Evolutionary conservation across 2,329 filamentous ascomycete species (phyloP).

Genomic region (Pseudocercospora musae): DNA sequence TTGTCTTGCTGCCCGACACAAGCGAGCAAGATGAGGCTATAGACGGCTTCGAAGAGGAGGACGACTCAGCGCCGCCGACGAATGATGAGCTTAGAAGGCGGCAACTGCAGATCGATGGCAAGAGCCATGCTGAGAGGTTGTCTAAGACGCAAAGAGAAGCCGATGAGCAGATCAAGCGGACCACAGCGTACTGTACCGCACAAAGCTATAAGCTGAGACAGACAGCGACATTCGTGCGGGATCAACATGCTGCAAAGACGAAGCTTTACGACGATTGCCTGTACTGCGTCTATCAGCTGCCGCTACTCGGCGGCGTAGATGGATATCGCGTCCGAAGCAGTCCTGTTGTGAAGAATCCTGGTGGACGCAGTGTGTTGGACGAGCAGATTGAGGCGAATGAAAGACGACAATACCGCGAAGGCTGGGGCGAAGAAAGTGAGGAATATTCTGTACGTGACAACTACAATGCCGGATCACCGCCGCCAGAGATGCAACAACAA

Average conservation of each 20-base stretch:
- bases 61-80: conserved; percentile 56
- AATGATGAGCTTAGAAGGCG: conserved; percentile 67
- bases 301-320: conserved; percentile 77
- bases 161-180: conserved; percentile 67
- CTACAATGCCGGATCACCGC: conserved; percentile 17
- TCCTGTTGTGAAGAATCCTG: conserved; percentile 86
- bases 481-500: conserved; percentile 14
- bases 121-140: conserved; percentile 90
- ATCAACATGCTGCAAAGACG: conserved; percentile 83
- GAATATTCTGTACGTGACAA: conserved; percentile 45
- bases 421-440: conserved; percentile 81
- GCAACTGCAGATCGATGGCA: conserved; percentile 58
- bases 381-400: conserved; percentile 96
- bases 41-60: conserved; percentile 54
- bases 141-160: conserved; percentile 85
- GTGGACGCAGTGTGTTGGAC: conserved; percentile 87
- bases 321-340: conserved; percentile 87
- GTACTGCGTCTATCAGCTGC: conserved; percentile 91
- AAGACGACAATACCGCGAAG: conserved; percentile 81
- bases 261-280: conserved; percentile 98
- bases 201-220: conserved; percentile 87
- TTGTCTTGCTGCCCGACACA: conserved; percentile 90
- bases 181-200: conserved; percentile 95
- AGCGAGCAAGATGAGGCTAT: conserved; percentile 48
- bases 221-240: conserved; percentile 83